Base-by-base conservation (phyloP, 163 green algal species). In the Chloromonas sp. region DNA sequence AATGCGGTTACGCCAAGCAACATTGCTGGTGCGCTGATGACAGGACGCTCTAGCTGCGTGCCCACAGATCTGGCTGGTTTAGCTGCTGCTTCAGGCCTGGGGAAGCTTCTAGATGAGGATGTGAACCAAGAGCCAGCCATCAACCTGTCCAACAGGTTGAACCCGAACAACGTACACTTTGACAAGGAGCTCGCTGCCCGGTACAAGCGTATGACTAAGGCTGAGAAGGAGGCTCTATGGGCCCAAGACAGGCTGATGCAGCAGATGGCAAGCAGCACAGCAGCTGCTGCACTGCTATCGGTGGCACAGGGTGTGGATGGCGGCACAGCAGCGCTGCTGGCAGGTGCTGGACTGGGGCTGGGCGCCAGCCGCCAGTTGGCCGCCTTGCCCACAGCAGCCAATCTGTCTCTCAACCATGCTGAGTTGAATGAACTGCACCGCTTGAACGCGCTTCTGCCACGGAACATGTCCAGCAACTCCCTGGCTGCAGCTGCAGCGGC, bases 101-200 rank as follows among this genome's bases (percentile, higher is more conserved):
- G 15, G 57, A 66, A 36, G 14, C 15, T 84, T 15, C 80, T 87
- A 58, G 85, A 87, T 60, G 84, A 87, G n/a, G 76, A 82, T 8
- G 15, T 61, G 13, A 59, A 71, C 0, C 83, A 78, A 3, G 85
- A 89, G 80, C 87, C 87, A 1, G 87, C 87, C 0, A 84, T 91
- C 62, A 94, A 92, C 85, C 89, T 92, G 71, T 91, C 81, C 85
- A 95, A 96, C 88, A 87, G 88, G 70, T 87, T 96, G 8, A 96
- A 96, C 88, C 93, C 93, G 71, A 96, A 96, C 90, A 96, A 95
- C 83, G 86, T 95, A 66, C 91, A 96, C 89, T 95, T 90, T 87
- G 92, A 94, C 87, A 81, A 85, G 3, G 88, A 92, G 83, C 89
- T 95, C 70, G 93, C 92, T 0, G 84, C 87, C 82, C 81, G 82